Evolutionary conservation across 352 stramenopile species (phyloP), one percentile per base, ranked within the genome.

Genomic region (Globisporangium iwayamae): DNA sequence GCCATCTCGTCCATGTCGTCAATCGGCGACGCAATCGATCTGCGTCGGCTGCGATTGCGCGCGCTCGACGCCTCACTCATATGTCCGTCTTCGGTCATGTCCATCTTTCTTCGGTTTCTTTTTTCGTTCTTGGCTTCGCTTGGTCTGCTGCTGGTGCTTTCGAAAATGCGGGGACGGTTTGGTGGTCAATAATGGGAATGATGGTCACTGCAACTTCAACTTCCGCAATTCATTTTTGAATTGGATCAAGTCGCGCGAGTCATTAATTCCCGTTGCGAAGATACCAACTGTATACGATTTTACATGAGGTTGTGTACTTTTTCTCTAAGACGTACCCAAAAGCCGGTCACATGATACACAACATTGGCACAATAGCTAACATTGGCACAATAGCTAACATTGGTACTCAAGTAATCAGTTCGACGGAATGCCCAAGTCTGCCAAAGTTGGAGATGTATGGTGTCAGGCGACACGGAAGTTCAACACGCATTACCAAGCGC

Each of bases 11-110:
- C 79, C 75, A 89, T 71, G 16, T 87, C 84, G n/a, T 62, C 71
- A 36, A 82, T 63, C 28, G 67, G 71, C 28, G 75, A 78, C 14
- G 65, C 48, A 18, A 50, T 67, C 4, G 64, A 65, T 25, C 65
- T 63, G n/a, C 72, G 66, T 54, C 75, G 55, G 2, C 75, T 63
- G 6, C 81, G 73, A 28, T 81, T 80, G 14, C 75, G 68, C 30
- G 79, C 76, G 62, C 81, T 92, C 36, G 83, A 91, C 2, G 81
- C 85, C 61, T 93, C 84, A 65, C 81, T 91, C 77, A 89, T 89
- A n/a, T 70, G 70, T 16, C 75, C 74, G 50, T 87, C 80, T 62
- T 88, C 77, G 14, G 86, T 79, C 77, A 79, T 81, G 57, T 70
- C 60, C 45, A 55, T 63, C 14, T 14, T 30, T 41, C 32, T 22